These are phyloP conservation scores for Hypholoma fasciculare DNA, from an alignment of 768 basidiomycete genomes.

Conservation along the genomic window DNA sequence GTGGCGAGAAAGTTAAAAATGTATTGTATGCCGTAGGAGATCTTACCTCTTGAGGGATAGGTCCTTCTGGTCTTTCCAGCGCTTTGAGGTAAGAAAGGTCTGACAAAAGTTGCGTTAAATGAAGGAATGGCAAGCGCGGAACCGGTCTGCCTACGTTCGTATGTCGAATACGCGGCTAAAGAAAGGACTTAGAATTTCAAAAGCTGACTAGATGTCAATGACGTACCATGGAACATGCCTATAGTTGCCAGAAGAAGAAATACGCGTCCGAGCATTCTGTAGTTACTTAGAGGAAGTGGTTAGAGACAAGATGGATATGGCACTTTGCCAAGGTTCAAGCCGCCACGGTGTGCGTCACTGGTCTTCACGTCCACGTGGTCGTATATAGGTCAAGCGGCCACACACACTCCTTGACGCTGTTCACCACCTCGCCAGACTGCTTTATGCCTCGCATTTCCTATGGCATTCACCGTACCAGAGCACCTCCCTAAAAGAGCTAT, in stretches of 20 bases:
- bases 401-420: not conserved
- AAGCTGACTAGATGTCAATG: constrained; percentile 1
- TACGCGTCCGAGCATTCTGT: constrained; percentile 45
- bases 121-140: not conserved
- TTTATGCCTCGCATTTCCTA: constrained; percentile 25
- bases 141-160: constrained; percentile 59
- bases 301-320: not conserved
- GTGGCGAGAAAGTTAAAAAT: not conserved
- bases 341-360: not conserved
- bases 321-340: not conserved
- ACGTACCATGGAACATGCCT: constrained; percentile 55
- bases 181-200: not conserved
- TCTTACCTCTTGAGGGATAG: constrained; percentile 63
- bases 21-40: not conserved
- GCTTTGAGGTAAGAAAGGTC: constrained; percentile 80
- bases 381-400: not conserved
- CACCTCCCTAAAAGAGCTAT: constrained; percentile 68
- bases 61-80: constrained; percentile 66
- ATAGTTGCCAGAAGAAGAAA: constrained; percentile 47
- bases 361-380: constrained; percentile 29
- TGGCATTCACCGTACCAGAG: constrained; percentile 75
- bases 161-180: constrained; percentile 77
- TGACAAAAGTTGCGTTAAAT: constrained; percentile 26
- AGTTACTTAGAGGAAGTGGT: not conserved
- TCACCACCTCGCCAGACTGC: not conserved